phyloP scores from a whole-genome alignment of 768 basidiomycete species.

The Macrolepiota albuminosa region DNA sequence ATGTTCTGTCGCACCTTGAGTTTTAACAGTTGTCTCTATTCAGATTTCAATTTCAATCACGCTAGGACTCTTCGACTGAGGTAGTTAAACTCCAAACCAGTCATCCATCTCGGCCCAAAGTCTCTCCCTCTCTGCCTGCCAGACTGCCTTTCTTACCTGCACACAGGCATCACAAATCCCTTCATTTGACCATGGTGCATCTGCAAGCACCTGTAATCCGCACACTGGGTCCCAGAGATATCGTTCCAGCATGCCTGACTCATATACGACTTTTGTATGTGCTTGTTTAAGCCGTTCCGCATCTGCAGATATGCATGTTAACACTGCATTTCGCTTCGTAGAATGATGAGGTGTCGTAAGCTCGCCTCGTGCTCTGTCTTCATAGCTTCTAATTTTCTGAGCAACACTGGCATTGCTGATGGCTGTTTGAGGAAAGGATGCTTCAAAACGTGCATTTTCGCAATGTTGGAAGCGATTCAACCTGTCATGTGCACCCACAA shows the following conservation, averaged over 20 bases:
- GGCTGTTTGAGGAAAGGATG: not conserved
- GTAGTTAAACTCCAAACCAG: slow-evolving; percentile 3
- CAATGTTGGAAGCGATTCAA: not conserved
- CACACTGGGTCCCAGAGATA: slow-evolving; percentile 7
- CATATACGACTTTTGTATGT: slow-evolving; percentile 6
- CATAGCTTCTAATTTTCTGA: not conserved
- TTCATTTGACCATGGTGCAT: slow-evolving; percentile 10
- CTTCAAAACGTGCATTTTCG: no score
- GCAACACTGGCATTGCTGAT: not conserved
- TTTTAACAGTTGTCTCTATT: no score
- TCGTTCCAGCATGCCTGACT: slow-evolving; percentile 6
- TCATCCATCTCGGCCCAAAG: slow-evolving; percentile 11
- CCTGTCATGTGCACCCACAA: not conserved
- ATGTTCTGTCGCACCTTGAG: no score
- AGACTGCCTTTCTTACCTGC: slow-evolving; percentile 2
- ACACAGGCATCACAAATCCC: slow-evolving; percentile 10
- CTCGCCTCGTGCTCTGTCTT: not conserved
- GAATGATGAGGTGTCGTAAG: not conserved
- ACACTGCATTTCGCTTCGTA: not conserved
- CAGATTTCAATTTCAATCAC: no score
- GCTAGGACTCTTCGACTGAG: no score
- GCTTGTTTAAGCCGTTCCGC: not conserved
- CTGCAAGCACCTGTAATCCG: slow-evolving; percentile 10
- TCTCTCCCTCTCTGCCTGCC: slow-evolving; percentile 7
- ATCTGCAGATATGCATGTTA: slow-evolving; percentile 3